Evolutionary conservation across 169 alveolate species (phyloP).

Genomic region (Cryptosporidium ryanae): DNA sequence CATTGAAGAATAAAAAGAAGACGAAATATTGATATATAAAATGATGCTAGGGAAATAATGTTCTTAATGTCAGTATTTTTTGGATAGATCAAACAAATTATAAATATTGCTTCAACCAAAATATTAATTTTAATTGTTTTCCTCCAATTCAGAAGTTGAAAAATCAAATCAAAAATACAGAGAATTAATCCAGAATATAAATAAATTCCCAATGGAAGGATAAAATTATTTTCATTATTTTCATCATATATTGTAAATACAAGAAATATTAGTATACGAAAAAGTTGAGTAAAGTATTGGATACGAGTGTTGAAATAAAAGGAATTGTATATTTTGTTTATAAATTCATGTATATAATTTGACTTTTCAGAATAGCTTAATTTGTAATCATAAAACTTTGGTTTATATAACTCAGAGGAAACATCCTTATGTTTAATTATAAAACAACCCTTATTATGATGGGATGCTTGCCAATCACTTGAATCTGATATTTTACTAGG

Average conservation of each 20-base stretch:
- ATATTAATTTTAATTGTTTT: neutral
- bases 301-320: neutral
- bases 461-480: too few relatives aligned
- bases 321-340: neutral
- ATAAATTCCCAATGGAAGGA: neutral
- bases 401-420: too few relatives aligned
- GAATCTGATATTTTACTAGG: too few relatives aligned
- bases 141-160: conserved; percentile 31
- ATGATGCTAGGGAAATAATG: neutral
- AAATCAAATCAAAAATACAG: conserved; percentile 10
- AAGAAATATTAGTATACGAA: too few relatives aligned
- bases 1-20: conserved; percentile 42
- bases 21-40: conserved; percentile 23
- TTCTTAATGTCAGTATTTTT: neutral
- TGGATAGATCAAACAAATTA: neutral
- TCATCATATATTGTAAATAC: too few relatives aligned
- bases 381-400: too few relatives aligned
- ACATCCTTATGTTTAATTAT: too few relatives aligned
- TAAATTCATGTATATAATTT: neutral
- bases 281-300: neutral
- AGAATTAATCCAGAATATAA: neutral
- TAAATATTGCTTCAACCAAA: conserved; percentile 13
- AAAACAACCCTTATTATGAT: too few relatives aligned
- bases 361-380: neutral
- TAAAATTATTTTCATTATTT: too few relatives aligned